Percentiles rank a stretch among this genome's conserved stretches.
Conservation (phyloP, 139 green algal species). For the Coelastrella sp. region DNA sequence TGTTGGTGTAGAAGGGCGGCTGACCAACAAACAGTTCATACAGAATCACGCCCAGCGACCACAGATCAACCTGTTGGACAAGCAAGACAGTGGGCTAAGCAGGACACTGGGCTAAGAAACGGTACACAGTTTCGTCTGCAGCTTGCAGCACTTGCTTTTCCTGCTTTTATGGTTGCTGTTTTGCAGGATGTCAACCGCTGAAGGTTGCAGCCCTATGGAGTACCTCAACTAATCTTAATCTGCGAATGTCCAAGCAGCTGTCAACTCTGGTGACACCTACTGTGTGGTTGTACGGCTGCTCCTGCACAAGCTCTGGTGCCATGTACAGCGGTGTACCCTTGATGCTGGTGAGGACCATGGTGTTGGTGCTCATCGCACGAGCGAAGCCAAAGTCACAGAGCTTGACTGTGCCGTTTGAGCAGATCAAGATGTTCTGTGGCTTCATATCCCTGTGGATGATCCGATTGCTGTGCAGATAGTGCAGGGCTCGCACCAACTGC, state of each 20-base stretch:
- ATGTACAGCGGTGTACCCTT: slow-evolving; percentile 99
- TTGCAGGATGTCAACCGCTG: neutral
- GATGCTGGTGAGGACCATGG: slow-evolving; percentile 94
- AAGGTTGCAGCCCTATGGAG: too few species aligned
- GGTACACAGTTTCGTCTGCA: too few species aligned
- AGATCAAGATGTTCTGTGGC: slow-evolving; percentile 92
- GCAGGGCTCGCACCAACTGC: slow-evolving; percentile 93
- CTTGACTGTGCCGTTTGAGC: slow-evolving; percentile 75
- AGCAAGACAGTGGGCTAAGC: neutral
- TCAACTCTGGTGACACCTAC: slow-evolving; percentile 52
- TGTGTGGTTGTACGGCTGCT: slow-evolving; percentile 96
- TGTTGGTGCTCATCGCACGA: slow-evolving; percentile 91
- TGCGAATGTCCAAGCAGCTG: too few species aligned
- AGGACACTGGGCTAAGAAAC: too few species aligned
- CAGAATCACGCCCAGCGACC: slow-evolving; percentile 98
- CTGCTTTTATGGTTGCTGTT: neutral
- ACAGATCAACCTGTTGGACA: slow-evolving; percentile 90
- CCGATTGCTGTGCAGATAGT: slow-evolving; percentile 95
- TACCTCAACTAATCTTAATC: too few species aligned
- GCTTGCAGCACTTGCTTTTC: too few species aligned
- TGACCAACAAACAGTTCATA: slow-evolving; percentile 98
- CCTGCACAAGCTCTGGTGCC: slow-evolving; percentile 98
- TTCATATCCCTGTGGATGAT: slow-evolving; percentile 96
- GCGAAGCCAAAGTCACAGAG: slow-evolving; percentile 97
- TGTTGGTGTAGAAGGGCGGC: slow-evolving; percentile 99